Conservation (phyloP, 2,329 filamentous ascomycete genomes). For the Dactylonectria macrodidyma region DNA sequence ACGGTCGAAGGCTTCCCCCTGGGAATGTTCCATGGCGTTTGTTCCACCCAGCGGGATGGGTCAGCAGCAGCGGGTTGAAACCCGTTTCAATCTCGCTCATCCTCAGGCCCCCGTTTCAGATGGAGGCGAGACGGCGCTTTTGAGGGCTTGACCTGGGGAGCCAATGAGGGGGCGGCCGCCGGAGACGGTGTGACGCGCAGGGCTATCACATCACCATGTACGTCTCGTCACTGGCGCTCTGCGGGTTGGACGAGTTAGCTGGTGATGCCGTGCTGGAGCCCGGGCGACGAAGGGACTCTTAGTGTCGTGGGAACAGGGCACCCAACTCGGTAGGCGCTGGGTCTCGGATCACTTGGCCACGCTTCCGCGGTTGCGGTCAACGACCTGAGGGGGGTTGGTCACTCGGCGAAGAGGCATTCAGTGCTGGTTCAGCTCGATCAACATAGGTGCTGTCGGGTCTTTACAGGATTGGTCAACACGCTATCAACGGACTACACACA, state of each 20-base stretch:
- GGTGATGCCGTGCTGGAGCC: conserved; percentile 20
- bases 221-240: conserved; percentile 47
- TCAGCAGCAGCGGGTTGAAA: conserved; percentile 42
- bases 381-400: conserved; percentile 1
- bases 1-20: conserved; percentile 32
- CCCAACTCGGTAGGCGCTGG: too few relatives aligned
- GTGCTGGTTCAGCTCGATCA: too few relatives aligned
- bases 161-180: conserved; percentile 36
- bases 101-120: conserved; percentile 45
- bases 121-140: conserved; percentile 38
- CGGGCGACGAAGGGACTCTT: conserved; percentile 10
- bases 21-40: conserved; percentile 35
- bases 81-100: conserved; percentile 44
- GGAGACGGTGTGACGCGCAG: conserved; percentile 49
- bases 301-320: conserved; percentile 7
- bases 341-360: conserved; percentile 8
- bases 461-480: not conserved
- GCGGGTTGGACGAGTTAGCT: conserved; percentile 40
- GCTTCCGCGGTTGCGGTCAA: conserved; percentile 15
- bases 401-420: conserved; percentile 18
- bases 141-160: conserved; percentile 26
- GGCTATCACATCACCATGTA: conserved; percentile 49
- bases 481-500: not conserved
- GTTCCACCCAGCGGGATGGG: conserved; percentile 44
- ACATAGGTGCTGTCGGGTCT: too few relatives aligned